Evolutionary conservation across 495 filamentous ascomycete genomes (phyloP).

Genomic region (Talaromyces nanjingensis): DNA sequence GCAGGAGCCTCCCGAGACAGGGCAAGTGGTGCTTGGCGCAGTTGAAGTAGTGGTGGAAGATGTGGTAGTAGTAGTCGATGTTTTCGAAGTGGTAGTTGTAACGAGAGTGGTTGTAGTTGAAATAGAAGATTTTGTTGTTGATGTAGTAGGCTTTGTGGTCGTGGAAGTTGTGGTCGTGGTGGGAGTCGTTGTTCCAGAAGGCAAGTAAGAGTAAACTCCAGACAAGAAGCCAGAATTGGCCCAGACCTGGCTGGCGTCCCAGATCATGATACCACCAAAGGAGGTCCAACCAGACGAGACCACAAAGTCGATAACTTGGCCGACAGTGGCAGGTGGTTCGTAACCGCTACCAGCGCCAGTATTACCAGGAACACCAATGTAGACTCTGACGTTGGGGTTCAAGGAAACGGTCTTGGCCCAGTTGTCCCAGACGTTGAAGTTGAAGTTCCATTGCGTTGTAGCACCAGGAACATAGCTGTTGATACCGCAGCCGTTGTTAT

Average conservation of each 20-base stretch:
- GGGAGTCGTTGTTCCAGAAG: constrained; percentile 2
- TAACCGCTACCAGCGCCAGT: constrained; percentile 53
- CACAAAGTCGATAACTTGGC: constrained; percentile 40
- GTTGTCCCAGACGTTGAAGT: constrained; percentile 63
- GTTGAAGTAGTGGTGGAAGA: background rate
- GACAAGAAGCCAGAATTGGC: constrained; percentile 46
- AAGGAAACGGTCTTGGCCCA: constrained; percentile 57
- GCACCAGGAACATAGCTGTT: constrained; percentile 39
- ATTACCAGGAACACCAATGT: constrained; percentile 60
- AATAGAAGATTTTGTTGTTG: background rate
- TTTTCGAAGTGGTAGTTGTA: background rate
- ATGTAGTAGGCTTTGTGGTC: background rate
- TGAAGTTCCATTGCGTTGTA: constrained; percentile 51
- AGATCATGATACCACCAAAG: constrained; percentile 67
- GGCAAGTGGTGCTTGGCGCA: constrained; percentile 6
- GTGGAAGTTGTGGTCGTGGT: background rate
- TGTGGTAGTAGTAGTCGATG: background rate
- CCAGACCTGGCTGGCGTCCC: constrained; percentile 60
- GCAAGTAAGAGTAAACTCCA: constrained; percentile 2
- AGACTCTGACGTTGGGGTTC: constrained; percentile 57
- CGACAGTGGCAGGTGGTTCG: constrained; percentile 35
- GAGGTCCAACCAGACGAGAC: constrained; percentile 41
- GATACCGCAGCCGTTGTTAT: constrained; percentile 66
- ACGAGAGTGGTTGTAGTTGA: background rate
- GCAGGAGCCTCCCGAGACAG: constrained; percentile 4